Conservation (phyloP, 495 filamentous ascomycete species). For the Patellaria atrata region DNA sequence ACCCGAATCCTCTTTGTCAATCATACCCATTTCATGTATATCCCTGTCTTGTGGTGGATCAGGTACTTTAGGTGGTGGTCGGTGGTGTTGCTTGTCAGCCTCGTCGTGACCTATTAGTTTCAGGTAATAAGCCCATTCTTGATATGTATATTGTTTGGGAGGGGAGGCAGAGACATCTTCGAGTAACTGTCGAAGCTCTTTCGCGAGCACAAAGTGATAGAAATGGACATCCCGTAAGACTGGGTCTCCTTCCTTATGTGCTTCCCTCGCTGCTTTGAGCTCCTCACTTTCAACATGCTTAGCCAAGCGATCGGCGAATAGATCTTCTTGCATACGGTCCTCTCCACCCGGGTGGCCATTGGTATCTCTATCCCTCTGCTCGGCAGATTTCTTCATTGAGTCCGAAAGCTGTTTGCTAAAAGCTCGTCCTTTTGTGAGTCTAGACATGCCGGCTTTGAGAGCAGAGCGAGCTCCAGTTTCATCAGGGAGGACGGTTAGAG, state of each 20-base stretch:
- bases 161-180: constrained; percentile 44
- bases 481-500: constrained; percentile 61
- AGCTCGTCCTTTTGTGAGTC: constrained; percentile 10
- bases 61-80: constrained; percentile 15
- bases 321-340: constrained; percentile 4
- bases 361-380: constrained; percentile 9
- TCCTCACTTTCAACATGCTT: constrained; percentile 27
- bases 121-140: constrained; percentile 74
- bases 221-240: constrained; percentile 36
- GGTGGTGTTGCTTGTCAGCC: constrained; percentile 21
- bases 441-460: constrained; percentile 15
- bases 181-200: constrained; percentile 53
- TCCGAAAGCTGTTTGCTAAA: constrained; percentile 6
- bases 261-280: constrained; percentile 28
- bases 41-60: not conserved
- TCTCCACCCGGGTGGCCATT: constrained; percentile 14
- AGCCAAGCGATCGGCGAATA: constrained; percentile 21
- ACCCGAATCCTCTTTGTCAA: constrained; percentile 12
- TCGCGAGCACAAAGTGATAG: constrained; percentile 52
- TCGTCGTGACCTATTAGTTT: constrained; percentile 61
- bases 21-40: constrained; percentile 4
- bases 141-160: constrained; percentile 56
- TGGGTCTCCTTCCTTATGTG: constrained; percentile 31
- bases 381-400: no score
- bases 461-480: constrained; percentile 33